Base-by-base conservation (phyloP, 2,329 filamentous ascomycete genomes). In the Talaromyces sp. region DNA sequence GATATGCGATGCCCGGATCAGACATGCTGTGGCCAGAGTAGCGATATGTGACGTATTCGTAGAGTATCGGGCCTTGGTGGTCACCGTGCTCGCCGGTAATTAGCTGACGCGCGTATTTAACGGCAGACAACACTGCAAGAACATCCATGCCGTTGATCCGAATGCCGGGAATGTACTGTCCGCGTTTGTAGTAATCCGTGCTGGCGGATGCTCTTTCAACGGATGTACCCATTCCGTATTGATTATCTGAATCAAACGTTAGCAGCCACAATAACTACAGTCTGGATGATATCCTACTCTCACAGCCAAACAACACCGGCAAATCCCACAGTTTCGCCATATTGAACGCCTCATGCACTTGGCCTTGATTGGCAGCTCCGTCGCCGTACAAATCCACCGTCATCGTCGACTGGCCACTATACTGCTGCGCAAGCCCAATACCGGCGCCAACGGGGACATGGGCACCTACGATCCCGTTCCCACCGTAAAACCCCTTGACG, bases 71-170 rank as follows among this genome's bases (percentile, higher is more conserved):
- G 64, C 92, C 92, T 53, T 59, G 28, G n/a, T 62, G 57, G 77
- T 95, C 91, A 76, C 88, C 91, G 62, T 84, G 81, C 61, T 82
- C 80, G 65, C 90, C 88, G 82, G 87, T 60, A 10, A 60, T 60
- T 5, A 63, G 93, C 73, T 93, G 84, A 82, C 93, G 96, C 73
- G 88, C 92, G 81, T 95, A 91, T 79, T 92, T 84, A 72, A 96
- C 91, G 63, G 93, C 93, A 54, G 92, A 90, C 84, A 95, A 95
- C 75, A 96, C 92, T 62, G 93, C 92, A 65, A 97, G 89, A 69
- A 95, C 91, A 75, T 97, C 93, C 93, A 97, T 97, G 74, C 92
- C 93, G 80, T 97, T 96, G 78, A 96, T 91, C 84, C 96, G 96
- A 71, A 97, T 86, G 80, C 93, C 93, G 57, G 93, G 92, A 69